These are phyloP conservation scores for Stemphylium vesicarium DNA, from an alignment of 2,329 filamentous ascomycete species.

Conservation along the genomic window DNA sequence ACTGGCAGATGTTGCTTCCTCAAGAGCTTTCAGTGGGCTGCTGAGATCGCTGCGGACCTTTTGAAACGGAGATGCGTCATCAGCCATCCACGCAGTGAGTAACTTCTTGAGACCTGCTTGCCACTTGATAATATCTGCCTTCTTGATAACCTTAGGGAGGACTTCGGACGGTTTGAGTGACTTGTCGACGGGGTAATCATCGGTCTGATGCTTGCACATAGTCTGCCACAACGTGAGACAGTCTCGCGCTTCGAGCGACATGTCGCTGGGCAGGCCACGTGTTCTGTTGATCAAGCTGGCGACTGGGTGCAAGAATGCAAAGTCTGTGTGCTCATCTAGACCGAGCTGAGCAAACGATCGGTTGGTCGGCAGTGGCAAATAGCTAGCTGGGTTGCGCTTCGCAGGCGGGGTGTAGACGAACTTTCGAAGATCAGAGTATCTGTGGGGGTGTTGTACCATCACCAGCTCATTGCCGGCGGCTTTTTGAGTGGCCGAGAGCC, in stretches of 20 bases:
- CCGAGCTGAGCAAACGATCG: slow-evolving; percentile 51
- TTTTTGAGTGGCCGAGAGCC: slow-evolving; percentile 70
- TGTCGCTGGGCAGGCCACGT: slow-evolving; percentile 69
- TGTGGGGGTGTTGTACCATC: slow-evolving; percentile 71
- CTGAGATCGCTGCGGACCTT: slow-evolving; percentile 56
- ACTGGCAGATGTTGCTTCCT: slow-evolving; percentile 4
- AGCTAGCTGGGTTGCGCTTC: slow-evolving; percentile 47
- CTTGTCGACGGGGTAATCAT: slow-evolving; percentile 57
- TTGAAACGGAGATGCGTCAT: slow-evolving; percentile 60
- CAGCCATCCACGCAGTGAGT: slow-evolving; percentile 66
- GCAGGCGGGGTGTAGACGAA: slow-evolving; percentile 66
- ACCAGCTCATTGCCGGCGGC: slow-evolving; percentile 67
- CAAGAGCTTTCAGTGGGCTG: slow-evolving; percentile 17
- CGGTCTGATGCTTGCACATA: slow-evolving; percentile 65
- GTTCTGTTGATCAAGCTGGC: slow-evolving; percentile 66
- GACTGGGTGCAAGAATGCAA: slow-evolving; percentile 71
- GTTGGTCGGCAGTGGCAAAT: slow-evolving; percentile 57
- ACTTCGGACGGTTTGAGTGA: slow-evolving; percentile 58
- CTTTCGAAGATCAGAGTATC: slow-evolving; percentile 81
- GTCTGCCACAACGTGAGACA: slow-evolving; percentile 69
- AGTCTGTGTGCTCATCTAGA: slow-evolving; percentile 57
- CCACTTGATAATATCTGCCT: slow-evolving; percentile 71
- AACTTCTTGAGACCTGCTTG: slow-evolving; percentile 65
- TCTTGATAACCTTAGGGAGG: slow-evolving; percentile 64
- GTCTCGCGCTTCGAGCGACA: slow-evolving; percentile 73